Conservation (phyloP, 1,284 basidiomycete genomes). For the Malassezia sympodialis region DNA sequence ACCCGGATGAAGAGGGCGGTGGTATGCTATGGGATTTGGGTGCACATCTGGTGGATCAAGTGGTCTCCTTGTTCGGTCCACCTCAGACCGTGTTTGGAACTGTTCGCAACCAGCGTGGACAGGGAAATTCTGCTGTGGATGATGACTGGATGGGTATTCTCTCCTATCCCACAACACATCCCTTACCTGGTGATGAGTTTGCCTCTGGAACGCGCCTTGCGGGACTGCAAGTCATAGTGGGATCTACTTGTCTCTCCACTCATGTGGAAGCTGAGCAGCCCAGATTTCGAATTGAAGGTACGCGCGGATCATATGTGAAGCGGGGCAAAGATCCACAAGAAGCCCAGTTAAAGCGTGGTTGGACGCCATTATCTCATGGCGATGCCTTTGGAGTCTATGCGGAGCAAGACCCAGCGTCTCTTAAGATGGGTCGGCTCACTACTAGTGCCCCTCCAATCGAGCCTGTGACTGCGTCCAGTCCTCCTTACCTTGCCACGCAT, state of each 20-base stretch:
- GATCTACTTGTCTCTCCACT: conserved; percentile 36
- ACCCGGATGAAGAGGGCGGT: conserved; percentile 33
- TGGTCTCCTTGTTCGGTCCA: conserved; percentile 36
- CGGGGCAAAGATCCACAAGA: conserved; percentile 43
- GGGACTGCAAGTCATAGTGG: conserved; percentile 30
- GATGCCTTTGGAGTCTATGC: conserved; percentile 41
- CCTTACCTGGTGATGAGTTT: conserved; percentile 26
- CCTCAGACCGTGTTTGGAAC: conserved; percentile 35
- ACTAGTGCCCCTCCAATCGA: conserved; percentile 20
- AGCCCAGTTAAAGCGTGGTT: conserved; percentile 40
- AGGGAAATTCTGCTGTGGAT: conserved; percentile 30
- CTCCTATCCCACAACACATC: conserved; percentile 25
- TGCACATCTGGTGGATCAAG: conserved; percentile 41
- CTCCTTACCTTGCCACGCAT: conserved; percentile 27
- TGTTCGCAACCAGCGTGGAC: conserved; percentile 33
- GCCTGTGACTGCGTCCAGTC: conserved; percentile 24
- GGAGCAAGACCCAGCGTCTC: conserved; percentile 19
- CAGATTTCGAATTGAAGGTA: conserved; percentile 37
- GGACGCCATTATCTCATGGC: conserved; percentile 28
- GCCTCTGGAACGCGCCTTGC: conserved; percentile 30
- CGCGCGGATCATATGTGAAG: conserved; percentile 38
- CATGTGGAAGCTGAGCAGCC: conserved; percentile 38
- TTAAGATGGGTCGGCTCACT: conserved; percentile 33
- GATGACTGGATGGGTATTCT: conserved; percentile 43
- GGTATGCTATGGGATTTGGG: conserved; percentile 46